Evolutionary conservation across 805 yeast genomes (phyloP), one percentile per base, ranked within the genome.

Genomic region (Kazachstania bromeliacearum): DNA sequence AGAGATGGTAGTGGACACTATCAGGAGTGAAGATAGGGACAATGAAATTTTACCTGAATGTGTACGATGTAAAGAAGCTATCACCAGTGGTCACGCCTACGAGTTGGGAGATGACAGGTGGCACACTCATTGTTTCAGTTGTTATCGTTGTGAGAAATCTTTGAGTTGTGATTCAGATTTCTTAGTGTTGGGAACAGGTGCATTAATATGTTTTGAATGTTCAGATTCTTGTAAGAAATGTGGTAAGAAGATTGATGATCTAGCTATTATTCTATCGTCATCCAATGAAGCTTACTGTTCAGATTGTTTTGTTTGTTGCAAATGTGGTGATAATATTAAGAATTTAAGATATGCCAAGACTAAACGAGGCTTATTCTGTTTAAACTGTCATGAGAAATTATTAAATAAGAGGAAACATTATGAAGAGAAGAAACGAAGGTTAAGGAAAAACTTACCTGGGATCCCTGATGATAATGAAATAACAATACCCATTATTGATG

Each of bases 231-330:
- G 98, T 59, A 78, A 79, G 48, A 76, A 77, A 40, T 92, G 98
- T 66, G 75, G 77, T 34, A 82, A 81, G 55, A 85, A 85, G 55
- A 92, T 92, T 43, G 94, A 84, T 50, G 96, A 92, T 57, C 68
- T 88, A 64, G 98, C 98, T 8, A 89, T 92, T 24, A 57, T 59
- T 3, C 36, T 59, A 13, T 87, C 97, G 1, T 87, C 97, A 2
- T 95, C 96, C 18, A 94, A 92, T 49, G 89, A 84, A 55, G 96
- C 97, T 4, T 92, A 85, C 57, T 92, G 98, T 58, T 77, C 95
- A 4, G 69, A 70, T 32, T 92, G 98, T 60, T 92, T 92, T 63
- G 77, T 77, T 47, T 92, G 98, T 60, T 76, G 94, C 36, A 79
- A 85, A 48, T 92, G 98, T 65, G 81, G 81, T 55, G 75, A 75